Percentiles rank a stretch among this genome's conserved stretches.
Evolutionary conservation across 1,284 basidiomycete species (phyloP).

Genomic region (Ustilago bromivora): DNA sequence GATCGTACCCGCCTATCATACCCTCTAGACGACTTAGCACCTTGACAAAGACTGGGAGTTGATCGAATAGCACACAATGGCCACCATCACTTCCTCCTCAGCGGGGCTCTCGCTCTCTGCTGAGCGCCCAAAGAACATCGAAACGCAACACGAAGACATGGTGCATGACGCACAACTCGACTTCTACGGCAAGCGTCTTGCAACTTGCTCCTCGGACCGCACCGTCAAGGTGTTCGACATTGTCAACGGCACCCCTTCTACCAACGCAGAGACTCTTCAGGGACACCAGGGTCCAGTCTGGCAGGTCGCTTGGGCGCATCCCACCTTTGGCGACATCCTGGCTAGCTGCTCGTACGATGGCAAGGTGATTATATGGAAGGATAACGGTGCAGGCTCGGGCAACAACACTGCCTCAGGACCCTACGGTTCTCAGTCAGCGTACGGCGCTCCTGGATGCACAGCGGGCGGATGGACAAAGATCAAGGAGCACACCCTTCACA

Average conservation of each 20-base stretch:
- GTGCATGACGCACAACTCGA: conserved; percentile 94
- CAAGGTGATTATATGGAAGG: conserved; percentile 98
- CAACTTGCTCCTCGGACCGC: conserved; percentile 95
- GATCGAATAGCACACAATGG: conserved; percentile 16
- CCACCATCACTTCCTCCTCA: conserved; percentile 35
- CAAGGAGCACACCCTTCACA: conserved; percentile 94
- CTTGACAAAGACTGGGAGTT: neutral
- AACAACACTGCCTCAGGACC: conserved; percentile 71
- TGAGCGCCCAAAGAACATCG: conserved; percentile 61
- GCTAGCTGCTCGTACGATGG: conserved; percentile 98
- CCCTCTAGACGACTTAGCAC: neutral
- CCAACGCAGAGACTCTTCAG: conserved; percentile 71
- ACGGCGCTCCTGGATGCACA: conserved; percentile 39
- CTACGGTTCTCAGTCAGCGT: conserved; percentile 48
- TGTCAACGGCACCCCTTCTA: conserved; percentile 81
- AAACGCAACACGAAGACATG: conserved; percentile 69
- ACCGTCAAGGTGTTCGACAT: conserved; percentile 97
- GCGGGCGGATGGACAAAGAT: conserved; percentile 84
- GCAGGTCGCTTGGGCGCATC: conserved; percentile 99
- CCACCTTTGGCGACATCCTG: conserved; percentile 89
- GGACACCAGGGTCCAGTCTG: conserved; percentile 93
- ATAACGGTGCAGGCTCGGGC: conserved; percentile 73
- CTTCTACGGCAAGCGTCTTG: conserved; percentile 95
- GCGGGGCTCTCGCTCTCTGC: conserved; percentile 47
- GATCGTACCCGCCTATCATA: neutral